phyloP scores from a whole-genome alignment of 2,329 filamentous ascomycete species.

The Corinectria fuckeliana region DNA sequence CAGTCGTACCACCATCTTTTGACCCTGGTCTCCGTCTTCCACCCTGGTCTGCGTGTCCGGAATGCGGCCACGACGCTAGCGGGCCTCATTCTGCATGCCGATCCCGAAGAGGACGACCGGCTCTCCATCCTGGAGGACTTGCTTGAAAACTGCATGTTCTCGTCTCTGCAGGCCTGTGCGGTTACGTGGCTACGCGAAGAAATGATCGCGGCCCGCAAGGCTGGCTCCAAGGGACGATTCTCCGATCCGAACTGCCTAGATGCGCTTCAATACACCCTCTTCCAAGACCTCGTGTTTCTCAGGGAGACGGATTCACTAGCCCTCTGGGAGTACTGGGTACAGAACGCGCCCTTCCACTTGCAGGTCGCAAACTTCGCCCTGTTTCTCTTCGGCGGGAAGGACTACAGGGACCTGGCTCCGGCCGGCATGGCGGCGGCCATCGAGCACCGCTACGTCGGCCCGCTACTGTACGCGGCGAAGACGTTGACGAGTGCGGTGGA shows the following conservation, averaged over 20 bases:
- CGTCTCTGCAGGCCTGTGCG: slow-evolving; percentile 66
- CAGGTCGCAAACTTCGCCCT: slow-evolving; percentile 67
- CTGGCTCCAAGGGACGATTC: slow-evolving; percentile 50
- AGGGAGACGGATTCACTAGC: slow-evolving; percentile 49
- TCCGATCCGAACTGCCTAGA: slow-evolving; percentile 62
- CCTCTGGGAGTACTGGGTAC: slow-evolving; percentile 58
- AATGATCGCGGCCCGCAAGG: slow-evolving; percentile 54
- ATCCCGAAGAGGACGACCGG: slow-evolving; percentile 64
- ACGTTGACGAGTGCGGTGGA: slow-evolving; percentile 42
- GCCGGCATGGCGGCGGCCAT: slow-evolving; percentile 63
- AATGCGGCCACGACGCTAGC: slow-evolving; percentile 62
- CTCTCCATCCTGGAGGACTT: slow-evolving; percentile 69
- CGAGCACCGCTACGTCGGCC: slow-evolving; percentile 64
- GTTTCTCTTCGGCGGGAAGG: slow-evolving; percentile 57
- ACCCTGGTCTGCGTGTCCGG: slow-evolving; percentile 59
- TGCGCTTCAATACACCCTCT: slow-evolving; percentile 66
- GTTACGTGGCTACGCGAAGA: slow-evolving; percentile 70
- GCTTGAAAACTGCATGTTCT: slow-evolving; percentile 69
- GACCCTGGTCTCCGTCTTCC: slow-evolving; percentile 64
- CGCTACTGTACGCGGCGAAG: slow-evolving; percentile 54
- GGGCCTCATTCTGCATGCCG: slow-evolving; percentile 61
- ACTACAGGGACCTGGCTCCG: slow-evolving; percentile 57
- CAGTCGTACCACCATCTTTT: slow-evolving; percentile 67
- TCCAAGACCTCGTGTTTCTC: slow-evolving; percentile 61
- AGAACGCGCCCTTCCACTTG: slow-evolving; percentile 61